Percentiles rank a stretch among this genome's conserved stretches.
phyloP scores from a whole-genome alignment of 164 flowering plant genomes.

The Berberis thunbergii region DNA sequence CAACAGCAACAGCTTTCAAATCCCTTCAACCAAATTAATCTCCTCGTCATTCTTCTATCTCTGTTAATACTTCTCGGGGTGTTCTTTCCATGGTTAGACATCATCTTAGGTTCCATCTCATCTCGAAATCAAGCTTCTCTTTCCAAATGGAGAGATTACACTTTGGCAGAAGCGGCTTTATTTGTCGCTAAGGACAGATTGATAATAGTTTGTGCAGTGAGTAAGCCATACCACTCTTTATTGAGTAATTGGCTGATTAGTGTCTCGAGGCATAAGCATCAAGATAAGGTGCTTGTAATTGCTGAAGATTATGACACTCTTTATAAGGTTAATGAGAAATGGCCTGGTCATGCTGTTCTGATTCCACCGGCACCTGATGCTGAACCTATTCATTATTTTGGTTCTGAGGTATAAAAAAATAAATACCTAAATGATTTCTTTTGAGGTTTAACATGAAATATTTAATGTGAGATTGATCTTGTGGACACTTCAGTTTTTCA shows the following conservation, averaged over 20 bases:
- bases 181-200: conserved; percentile 56
- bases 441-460: too few relatives aligned
- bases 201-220: conserved; percentile 50
- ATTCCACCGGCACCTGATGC: conserved; percentile 82
- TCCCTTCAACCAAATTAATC: neutral
- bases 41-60: neutral
- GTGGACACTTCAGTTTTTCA: neutral
- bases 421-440: neutral
- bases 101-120: neutral
- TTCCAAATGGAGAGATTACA: conserved; percentile 61
- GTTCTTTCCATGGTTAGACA: neutral
- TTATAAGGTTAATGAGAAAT: conserved; percentile 63
- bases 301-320: conserved; percentile 33
- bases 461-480: neutral
- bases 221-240: conserved; percentile 85
- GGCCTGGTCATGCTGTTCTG: conserved; percentile 98
- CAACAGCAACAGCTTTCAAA: neutral
- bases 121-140: neutral
- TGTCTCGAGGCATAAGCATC: conserved; percentile 59
- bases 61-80: neutral
- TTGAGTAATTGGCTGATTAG: conserved; percentile 37
- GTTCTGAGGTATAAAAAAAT: conserved; percentile 55
- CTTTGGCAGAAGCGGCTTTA: conserved; percentile 57
- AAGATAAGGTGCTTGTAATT: conserved; percentile 72
- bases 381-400: conserved; percentile 86